These are phyloP conservation scores for Aspergillus alliaceus DNA, from an alignment of 2,329 filamentous ascomycete genomes.

Conservation along the genomic window DNA sequence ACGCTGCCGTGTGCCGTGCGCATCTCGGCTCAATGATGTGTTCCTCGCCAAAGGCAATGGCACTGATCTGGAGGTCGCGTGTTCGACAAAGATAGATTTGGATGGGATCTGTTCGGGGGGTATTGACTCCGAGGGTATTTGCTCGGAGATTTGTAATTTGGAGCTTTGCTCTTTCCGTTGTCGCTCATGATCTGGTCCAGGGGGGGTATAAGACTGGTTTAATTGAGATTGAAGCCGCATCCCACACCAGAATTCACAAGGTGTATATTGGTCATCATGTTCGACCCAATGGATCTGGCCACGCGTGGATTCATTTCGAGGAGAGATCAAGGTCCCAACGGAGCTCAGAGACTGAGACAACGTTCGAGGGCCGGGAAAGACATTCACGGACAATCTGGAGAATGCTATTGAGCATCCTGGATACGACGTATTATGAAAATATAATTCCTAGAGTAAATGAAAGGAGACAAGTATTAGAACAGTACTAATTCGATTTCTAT, in stretches of 20 bases:
- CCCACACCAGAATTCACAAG: slow-evolving; percentile 13
- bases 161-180: not conserved
- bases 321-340: not conserved
- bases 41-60: not conserved
- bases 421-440: slow-evolving; percentile 4
- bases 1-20: not conserved
- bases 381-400: slow-evolving; percentile 4
- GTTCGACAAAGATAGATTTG: no score
- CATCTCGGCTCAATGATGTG: not conserved
- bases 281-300: not conserved
- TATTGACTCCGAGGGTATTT: not conserved
- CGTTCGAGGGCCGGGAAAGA: slow-evolving; percentile 1
- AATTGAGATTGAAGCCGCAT: slow-evolving; percentile 16
- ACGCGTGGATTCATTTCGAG: not conserved
- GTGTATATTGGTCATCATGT: slow-evolving; percentile 6
- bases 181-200: not conserved
- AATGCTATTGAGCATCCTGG: slow-evolving; percentile 3
- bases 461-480: slow-evolving; percentile 1
- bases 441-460: slow-evolving; percentile 7
- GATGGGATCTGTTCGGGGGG: not conserved
- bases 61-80: not conserved
- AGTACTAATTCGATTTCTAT: not conserved
- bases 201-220: slow-evolving; percentile 9
- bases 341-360: slow-evolving; percentile 2
- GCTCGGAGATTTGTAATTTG: not conserved